Evolutionary conservation across 73 alveolate species (phyloP).

Genomic region (Symbiodinium natans): DNA sequence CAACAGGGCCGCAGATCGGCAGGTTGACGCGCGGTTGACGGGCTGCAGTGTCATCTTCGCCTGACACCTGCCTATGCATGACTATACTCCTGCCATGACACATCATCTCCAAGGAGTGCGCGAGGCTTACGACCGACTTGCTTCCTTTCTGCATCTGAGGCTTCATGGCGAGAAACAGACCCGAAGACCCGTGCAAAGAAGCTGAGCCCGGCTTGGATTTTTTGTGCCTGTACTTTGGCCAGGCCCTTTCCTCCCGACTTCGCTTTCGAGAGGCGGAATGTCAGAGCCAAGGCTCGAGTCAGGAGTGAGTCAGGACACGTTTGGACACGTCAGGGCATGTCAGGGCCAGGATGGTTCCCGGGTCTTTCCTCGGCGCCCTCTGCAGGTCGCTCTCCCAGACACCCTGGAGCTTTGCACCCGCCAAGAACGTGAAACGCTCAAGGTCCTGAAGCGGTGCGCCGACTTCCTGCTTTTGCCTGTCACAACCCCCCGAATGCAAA

Average conservation of each 20-base stretch:
- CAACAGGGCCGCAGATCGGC: conserved; percentile 1
- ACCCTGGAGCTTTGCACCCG: not conserved
- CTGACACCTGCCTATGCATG: not conserved
- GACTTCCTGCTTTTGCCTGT: not conserved
- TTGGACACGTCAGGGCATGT: not conserved
- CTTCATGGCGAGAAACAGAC: not conserved
- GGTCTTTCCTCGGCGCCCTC: too few relatives aligned
- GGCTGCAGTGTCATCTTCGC: too few relatives aligned
- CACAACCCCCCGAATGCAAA: not conserved
- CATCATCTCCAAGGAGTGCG: conserved; percentile 30
- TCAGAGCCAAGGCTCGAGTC: not conserved
- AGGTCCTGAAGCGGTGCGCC: conserved; percentile 27
- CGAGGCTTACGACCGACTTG: conserved; percentile 53
- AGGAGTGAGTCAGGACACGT: not conserved
- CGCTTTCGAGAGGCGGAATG: not conserved
- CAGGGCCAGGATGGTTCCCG: too few relatives aligned
- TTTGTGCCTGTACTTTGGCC: not conserved
- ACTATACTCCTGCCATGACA: too few relatives aligned
- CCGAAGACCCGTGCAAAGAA: too few relatives aligned
- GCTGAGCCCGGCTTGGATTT: too few relatives aligned
- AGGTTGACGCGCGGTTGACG: too few relatives aligned
- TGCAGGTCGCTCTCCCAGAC: not conserved
- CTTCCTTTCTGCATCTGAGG: conserved; percentile 52
- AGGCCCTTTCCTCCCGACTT: not conserved
- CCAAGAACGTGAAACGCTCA: not conserved